Evolutionary conservation across 441 rosid species (phyloP), one percentile per base, ranked within the genome.

Genomic region (Arabidopsis lyrata): DNA sequence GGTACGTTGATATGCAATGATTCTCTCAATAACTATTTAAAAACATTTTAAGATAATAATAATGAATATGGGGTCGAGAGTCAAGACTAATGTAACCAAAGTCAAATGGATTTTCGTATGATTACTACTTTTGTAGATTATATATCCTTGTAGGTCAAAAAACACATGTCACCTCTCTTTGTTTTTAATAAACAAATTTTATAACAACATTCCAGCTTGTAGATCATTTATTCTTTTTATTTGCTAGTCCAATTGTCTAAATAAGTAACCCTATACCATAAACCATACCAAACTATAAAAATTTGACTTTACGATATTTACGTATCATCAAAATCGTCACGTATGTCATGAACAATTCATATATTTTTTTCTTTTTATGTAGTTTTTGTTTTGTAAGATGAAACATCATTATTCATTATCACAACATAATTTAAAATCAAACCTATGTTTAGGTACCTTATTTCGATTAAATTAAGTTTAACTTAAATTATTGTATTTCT

Each of bases 191-290:
- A 53, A 24, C n/a, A 52, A 52, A 20, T 9, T 74, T 50, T 72
- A 14, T 63, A 59, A 72, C 80, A 38, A 73, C 53, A 64, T 70
- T 64, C 73, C 59, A 34, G 78, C 62, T 78, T 36, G 41, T 36
- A 34, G 36, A 34, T 24, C 27, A 22, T 34, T 52, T 24, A 54
- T 5, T 36, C 24, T 47, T 72, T 16, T 32, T 60, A 34, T 50
- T 11, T 41, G 13, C 32, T 12, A 49, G 56, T 42, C 2, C 39
- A 18, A 34, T 42, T 68, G 3, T 34, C 65, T 20, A 59, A 50
- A 61, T 24, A 42, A 54, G 48, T 42, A 15, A 48, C 47, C 27
- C 14, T 38, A 59, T 38, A 59, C 47, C 48, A 39, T 8, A 20
- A 39, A 60, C 49, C 35, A 39, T 39, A 59, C 22, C 36, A 18